These are phyloP conservation scores for Voacanga thouarsii DNA, from an alignment of 257 asterid genomes.

Conservation along the genomic window DNA sequence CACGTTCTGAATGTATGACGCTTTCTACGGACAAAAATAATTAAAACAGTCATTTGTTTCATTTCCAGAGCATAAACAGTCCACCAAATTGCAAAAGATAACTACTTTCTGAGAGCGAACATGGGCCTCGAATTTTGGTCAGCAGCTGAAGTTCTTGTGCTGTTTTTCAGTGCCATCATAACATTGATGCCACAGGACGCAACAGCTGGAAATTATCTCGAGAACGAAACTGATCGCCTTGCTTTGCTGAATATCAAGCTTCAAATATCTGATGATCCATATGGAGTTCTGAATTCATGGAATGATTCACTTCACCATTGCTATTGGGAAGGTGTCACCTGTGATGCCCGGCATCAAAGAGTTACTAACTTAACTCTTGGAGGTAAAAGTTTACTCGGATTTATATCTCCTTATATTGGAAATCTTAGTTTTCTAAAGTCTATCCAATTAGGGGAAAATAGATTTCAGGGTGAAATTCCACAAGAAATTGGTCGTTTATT, in stretches of 20 bases:
- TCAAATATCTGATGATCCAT: constrained; percentile 15
- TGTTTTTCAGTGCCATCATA: too few species aligned
- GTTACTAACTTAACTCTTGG: constrained; percentile 20
- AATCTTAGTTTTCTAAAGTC: constrained; percentile 34
- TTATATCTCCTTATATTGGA: constrained; percentile 37
- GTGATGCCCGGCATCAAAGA: constrained; percentile 23
- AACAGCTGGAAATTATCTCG: neutral
- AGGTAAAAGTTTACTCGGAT: constrained; percentile 30
- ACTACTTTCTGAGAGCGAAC: too few species aligned
- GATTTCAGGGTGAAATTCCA: constrained; percentile 29
- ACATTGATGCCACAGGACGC: too few species aligned
- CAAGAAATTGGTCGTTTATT: constrained; percentile 29
- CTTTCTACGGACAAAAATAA: too few species aligned
- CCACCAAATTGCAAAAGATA: too few species aligned
- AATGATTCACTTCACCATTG: constrained; percentile 19
- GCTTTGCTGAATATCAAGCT: constrained; percentile 6
- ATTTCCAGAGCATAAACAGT: too few species aligned
- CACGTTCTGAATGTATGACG: too few species aligned
- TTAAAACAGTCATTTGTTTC: too few species aligned
- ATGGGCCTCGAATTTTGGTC: too few species aligned
- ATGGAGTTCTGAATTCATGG: constrained; percentile 12
- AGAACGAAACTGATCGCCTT: constrained; percentile 8
- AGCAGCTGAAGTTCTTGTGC: too few species aligned
- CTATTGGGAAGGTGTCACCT: constrained; percentile 26
- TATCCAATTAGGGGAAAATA: constrained; percentile 27